These are phyloP conservation scores for Ophiostoma sp. DNA, from an alignment of 2,329 filamentous ascomycete species.

Conservation along the genomic window DNA sequence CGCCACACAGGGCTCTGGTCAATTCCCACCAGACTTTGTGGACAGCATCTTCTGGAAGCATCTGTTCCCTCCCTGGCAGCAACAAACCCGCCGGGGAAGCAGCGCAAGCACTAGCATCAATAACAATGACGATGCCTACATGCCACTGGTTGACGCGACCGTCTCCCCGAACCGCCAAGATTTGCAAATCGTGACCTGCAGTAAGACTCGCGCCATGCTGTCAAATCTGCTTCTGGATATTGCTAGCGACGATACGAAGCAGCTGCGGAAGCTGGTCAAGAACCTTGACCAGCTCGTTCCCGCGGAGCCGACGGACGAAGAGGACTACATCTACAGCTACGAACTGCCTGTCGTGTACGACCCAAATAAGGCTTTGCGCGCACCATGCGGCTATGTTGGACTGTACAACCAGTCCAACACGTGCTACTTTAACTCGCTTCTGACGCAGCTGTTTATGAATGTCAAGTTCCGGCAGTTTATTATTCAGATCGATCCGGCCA, in stretches of 20 bases:
- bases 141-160: neutral
- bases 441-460: slow-evolving; percentile 97
- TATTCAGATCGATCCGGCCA: slow-evolving; percentile 54
- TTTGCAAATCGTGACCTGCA: slow-evolving; percentile 44
- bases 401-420: slow-evolving; percentile 91
- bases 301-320: slow-evolving; percentile 40
- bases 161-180: neutral
- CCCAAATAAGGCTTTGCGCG: slow-evolving; percentile 61
- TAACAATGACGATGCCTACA: neutral
- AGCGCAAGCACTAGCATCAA: slow-evolving; percentile 25
- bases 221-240: slow-evolving; percentile 56
- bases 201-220: slow-evolving; percentile 52
- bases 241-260: slow-evolving; percentile 46
- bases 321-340: slow-evolving; percentile 50
- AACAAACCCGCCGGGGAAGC: slow-evolving; percentile 28
- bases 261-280: slow-evolving; percentile 49
- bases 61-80: slow-evolving; percentile 54
- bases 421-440: slow-evolving; percentile 91
- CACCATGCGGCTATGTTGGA: slow-evolving; percentile 77
- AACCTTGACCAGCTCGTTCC: slow-evolving; percentile 48
- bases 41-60: slow-evolving; percentile 56
- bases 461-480: slow-evolving; percentile 80
- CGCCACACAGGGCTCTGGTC: slow-evolving; percentile 20
- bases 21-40: slow-evolving; percentile 33
- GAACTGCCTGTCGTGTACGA: slow-evolving; percentile 60